Percentiles rank a stretch among this genome's conserved stretches.
Evolutionary conservation across 345 rosid genomes (phyloP).

Genomic region (Lepidium didymum): DNA sequence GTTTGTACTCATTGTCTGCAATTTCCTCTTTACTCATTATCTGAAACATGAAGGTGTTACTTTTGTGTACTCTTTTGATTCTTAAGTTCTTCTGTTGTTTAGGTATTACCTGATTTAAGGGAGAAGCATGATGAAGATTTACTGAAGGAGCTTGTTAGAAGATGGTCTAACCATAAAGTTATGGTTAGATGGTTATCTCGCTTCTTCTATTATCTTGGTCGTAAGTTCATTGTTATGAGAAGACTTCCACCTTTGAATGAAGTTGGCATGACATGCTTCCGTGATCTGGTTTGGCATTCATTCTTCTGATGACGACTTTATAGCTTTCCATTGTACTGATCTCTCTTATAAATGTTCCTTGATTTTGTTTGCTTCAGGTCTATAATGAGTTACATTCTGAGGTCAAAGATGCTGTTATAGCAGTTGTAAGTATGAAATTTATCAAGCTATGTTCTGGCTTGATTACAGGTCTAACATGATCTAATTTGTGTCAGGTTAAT

Average conservation of each 20-base stretch:
- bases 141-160: constrained; percentile 72
- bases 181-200: constrained; percentile 87
- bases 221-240: constrained; percentile 70
- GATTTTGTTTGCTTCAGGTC: constrained; percentile 35
- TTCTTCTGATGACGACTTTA: background rate
- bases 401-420: constrained; percentile 59
- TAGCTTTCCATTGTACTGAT: background rate
- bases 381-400: constrained; percentile 46
- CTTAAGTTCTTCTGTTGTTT: background rate
- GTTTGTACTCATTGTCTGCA: background rate
- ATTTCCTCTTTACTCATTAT: background rate
- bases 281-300: constrained; percentile 37
- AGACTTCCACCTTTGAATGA: constrained; percentile 65
- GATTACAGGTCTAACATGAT: background rate
- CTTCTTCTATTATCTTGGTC: constrained; percentile 80
- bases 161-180: constrained; percentile 84
- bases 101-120: constrained; percentile 62
- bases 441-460: background rate
- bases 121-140: constrained; percentile 81
- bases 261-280: constrained; percentile 80
- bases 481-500: constrained; percentile 44
- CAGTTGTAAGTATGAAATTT: constrained; percentile 42
- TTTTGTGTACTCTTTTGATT: too few species aligned
- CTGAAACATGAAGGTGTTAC: background rate
- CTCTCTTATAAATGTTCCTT: background rate